Evolutionary conservation across 2,329 filamentous ascomycete species (phyloP), one percentile per base, ranked within the genome.

Genomic region (Phyllosticta capitalensis): DNA sequence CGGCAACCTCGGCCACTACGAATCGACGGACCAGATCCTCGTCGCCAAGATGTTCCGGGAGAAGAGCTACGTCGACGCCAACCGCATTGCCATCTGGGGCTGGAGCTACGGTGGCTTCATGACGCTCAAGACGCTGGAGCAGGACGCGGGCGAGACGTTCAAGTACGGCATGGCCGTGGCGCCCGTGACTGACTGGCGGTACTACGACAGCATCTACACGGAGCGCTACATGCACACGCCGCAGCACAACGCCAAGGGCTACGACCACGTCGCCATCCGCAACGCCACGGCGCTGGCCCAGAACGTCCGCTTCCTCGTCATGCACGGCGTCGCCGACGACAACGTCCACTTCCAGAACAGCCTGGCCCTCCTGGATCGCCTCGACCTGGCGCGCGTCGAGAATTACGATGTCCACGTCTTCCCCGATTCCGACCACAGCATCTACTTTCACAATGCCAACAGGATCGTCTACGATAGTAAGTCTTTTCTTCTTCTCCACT

Each of bases 391-490:
- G 0, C 83, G 84, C 12, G 83, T 96, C 3, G 86, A 92, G 72
- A 99, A 99, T 69, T 99, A 97, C 67, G 94, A 99, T 69, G 85
- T 99, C 12, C 92, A 97, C 72, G 85, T 97, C 59, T 99, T 96
- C 75, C 94, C 94, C 0, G 94, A 99, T 72, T 95, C 89, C 58
- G 91, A 99, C 75, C 94, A 99, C 73, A 84, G 88, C 62, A 99
- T 99, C 62, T 90, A 85, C 69, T 99, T 97, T 71, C 92, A 99
- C 71, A 92, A 92, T 70, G 95, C 90, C 26, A 92, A 96, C 70
- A 79, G 78, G 60, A 89, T 97, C 66, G 92, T 99, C 6, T 97
- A 94, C 70, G 88, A 96, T 65, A 95, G 90, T 95, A 77, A 81
- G 90, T 84, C 30, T 5, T 58, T 12, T 30, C 33, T 9, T 9